Base-by-base conservation (phyloP, 169 alveolate species). In the Fabrea salina region DNA sequence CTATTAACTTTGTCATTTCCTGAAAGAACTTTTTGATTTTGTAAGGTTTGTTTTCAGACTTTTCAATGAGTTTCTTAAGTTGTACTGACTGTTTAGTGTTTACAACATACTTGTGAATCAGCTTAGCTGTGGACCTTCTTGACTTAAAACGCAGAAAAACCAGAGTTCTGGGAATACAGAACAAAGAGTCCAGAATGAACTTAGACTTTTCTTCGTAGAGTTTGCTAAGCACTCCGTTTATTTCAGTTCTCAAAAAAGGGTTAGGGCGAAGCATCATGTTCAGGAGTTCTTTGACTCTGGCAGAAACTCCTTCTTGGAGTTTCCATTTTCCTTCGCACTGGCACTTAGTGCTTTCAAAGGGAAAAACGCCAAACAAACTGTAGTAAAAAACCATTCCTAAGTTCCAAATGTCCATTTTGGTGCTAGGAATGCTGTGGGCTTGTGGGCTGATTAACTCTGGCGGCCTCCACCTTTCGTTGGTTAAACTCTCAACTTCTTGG, bases 361-460 rank as follows among this genome's bases (percentile, higher is more conserved):
- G 68, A 56, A 27, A 56, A n/a, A 56, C 27, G n/a, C 78, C 40
- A 43, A 22, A 68, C 7, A 68, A 2, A 3, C 40, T 43, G 66
- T 19, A 68, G 30, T 68, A 68, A 68, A 68, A 47, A 1, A 68
- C 41, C 61, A 68, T 16, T 11, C 78, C 78, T 2, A 68, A 30
- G n/a, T 30, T 43, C 35, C 78, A 68, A 8, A 68, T 22, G 30
- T 68, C 78, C 1, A 43, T 22, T 68, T n/a, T 68, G 11, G 40
- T 40, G 37, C 44, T 16, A 68, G 39, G 32, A 47, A 47, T 47
- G 2, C 19, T 16, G 19, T 47, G 56, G 19, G 16, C 43, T 13
- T 13, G 11, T 1, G 37, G 27, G 41, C n/a, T 30, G 40, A 19
- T 37, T 11, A 68, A 11, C 66, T 68, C 78, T 40, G 78, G 78